Evolutionary conservation across 2,329 filamentous ascomycete genomes (phyloP), one percentile per base, ranked within the genome.

Genomic region (Exserohilum turcica): DNA sequence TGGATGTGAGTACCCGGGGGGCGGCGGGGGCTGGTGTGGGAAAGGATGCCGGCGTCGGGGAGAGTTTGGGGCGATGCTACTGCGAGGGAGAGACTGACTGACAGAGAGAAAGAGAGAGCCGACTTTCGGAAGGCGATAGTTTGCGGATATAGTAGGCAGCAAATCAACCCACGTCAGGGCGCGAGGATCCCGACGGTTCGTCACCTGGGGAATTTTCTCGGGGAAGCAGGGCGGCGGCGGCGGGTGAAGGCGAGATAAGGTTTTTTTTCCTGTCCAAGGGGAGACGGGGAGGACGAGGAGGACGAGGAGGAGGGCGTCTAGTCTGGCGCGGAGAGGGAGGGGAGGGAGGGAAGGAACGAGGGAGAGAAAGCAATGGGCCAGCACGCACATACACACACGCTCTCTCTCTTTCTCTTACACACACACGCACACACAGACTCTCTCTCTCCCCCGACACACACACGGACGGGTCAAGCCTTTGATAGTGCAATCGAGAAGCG

Each of bases 101-200:
- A 24, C n/a, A 28, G 38, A 40, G 13, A 27, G 24, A 40, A 16
- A 16, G 37, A 27, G 37, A 28, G 49, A 63, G 61, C 54, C 46
- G 46, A 39, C 19, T 28, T 49, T 49, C 33, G 55, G 36, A 38
- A 51, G 52, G 47, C 54, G 48, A 52, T 43, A 49, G 48, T 43
- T 57, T 48, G 28, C 33, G 56, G 61, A 61, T 67, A 65, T 68
- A 68, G n/a, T n/a, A n/a, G n/a, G n/a, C n/a, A n/a, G 38, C 42
- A 43, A 56, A 50, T 55, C 57, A 59, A 64, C 62, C 48, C 59
- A 54, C 56, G 48, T 48, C 43, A 49, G 56, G 60, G 58, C 49
- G 54, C 57, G 36, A 52, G 47, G 52, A 57, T 53, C 52, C 60
- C 61, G 58, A 39, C 42, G n/a, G 24, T 18, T 38, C 12, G 47